A percentile compares a stretch with the other conserved stretches of the same genome.
phyloP scores from a whole-genome alignment of 1,284 basidiomycete genomes.

The Boletus hoseneyae region DNA sequence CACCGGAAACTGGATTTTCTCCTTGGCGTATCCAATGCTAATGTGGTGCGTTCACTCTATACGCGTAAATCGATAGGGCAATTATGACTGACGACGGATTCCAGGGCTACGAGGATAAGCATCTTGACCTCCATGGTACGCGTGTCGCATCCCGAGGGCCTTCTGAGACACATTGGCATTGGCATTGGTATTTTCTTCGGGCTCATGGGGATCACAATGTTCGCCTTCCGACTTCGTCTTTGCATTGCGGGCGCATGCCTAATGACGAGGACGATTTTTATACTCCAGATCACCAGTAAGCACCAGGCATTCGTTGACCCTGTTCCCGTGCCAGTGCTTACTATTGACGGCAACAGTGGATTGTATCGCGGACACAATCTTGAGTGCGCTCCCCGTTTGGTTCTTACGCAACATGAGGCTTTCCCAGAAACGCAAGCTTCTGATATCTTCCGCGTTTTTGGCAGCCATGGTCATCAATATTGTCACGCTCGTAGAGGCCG shows the following conservation, averaged over 20 bases:
- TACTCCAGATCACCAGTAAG: constrained; percentile 23
- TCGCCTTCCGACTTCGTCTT: constrained; percentile 10
- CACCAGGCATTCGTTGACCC: neutral
- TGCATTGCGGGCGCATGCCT: constrained; percentile 18
- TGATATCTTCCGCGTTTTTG: constrained; percentile 20
- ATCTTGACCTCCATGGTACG: constrained; percentile 28
- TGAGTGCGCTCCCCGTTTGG: constrained; percentile 19
- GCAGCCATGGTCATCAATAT: constrained; percentile 25
- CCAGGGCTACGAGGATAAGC: constrained; percentile 27
- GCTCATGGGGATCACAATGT: constrained; percentile 9
- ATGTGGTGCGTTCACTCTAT: constrained; percentile 25
- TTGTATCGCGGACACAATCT: constrained; percentile 16
- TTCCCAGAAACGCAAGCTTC: constrained; percentile 8
- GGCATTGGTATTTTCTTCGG: constrained; percentile 17
- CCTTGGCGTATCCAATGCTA: constrained; percentile 21
- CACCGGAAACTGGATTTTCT: constrained; percentile 15
- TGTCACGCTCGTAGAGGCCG: constrained; percentile 17
- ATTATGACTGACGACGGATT: neutral
- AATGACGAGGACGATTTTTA: constrained; percentile 6
- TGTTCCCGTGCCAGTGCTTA: constrained; percentile 1
- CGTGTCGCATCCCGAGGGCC: constrained; percentile 19
- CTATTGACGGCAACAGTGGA: constrained; percentile 14
- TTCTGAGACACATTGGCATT: constrained; percentile 7
- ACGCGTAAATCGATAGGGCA: neutral
- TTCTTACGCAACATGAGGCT: constrained; percentile 16